Base-by-base conservation (phyloP, 148 eudicot species). In the Tetragonia tetragonoides region DNA sequence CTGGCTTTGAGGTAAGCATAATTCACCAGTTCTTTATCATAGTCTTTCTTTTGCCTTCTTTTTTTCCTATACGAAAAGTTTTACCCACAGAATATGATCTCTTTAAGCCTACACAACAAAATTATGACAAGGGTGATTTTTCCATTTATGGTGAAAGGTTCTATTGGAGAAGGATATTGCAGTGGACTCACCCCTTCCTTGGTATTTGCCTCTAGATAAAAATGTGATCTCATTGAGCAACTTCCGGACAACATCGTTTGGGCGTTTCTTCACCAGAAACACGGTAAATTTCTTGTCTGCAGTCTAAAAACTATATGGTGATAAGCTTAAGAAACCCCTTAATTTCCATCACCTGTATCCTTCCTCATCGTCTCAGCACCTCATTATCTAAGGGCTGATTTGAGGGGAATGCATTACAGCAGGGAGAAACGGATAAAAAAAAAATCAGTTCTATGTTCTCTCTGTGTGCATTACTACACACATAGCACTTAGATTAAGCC, bases 121-220 rank as follows among this genome's bases (percentile, higher is more conserved):
- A 49, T 49, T 8, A 49, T 20, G 14, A 42, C 53, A 68, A n/a
- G 21, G 53, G 71, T 21, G 46, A 41, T 37, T 7, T 20, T 8
- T 8, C 44, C 17, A 21, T 49, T 47, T 61, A 7, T 79, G 60
- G 60, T 10, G 77, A 46, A 72, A 90, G 97, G 91, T 92, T 62
- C 69, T 90, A 51, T 87, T 87, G 89, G 97, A 90, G 67, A 87
- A 85, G 73, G 97, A 92, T 87, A 91, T 92, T 72, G 89, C 90
- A 44, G 81, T 42, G 38, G 88, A 85, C 74, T 92, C 97, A 62
- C 91, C 92, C 10, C 70, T 92, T 40, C 90, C 97, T 21, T 92
- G 97, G 97, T 92, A 92, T 77, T 77, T 87, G 82, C 94, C 92
- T 71, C 57, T 92, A 80, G 94, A 92, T 77, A 79, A 72, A 75